phyloP scores from a whole-genome alignment of 495 filamentous ascomycete genomes.

The Neurospora sp. region DNA sequence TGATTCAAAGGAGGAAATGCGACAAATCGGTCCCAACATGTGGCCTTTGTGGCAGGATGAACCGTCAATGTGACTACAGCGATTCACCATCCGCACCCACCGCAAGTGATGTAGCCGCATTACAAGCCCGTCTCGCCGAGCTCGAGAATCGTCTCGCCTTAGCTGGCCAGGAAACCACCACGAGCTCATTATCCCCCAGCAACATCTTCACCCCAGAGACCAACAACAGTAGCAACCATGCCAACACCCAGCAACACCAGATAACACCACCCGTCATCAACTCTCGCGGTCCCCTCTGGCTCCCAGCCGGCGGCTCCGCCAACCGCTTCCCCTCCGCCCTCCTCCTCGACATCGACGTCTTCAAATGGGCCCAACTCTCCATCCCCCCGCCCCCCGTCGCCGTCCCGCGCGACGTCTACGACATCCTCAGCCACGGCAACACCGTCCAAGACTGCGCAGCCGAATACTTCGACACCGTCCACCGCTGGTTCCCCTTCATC shows the following conservation, averaged over 20 bases:
- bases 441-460: conserved; percentile 21
- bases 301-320: not conserved
- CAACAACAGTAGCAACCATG: not conserved
- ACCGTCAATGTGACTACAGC: conserved; percentile 32
- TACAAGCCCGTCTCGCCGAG: conserved; percentile 27
- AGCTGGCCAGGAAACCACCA: not conserved
- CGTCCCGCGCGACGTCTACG: conserved; percentile 27
- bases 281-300: conserved; percentile 5
- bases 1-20: conserved; percentile 29
- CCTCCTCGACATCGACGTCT: conserved; percentile 29
- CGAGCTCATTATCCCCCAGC: not conserved
- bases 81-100: conserved; percentile 22
- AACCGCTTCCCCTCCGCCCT: conserved; percentile 14
- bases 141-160: conserved; percentile 27
- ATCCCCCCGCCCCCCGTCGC: conserved; percentile 21
- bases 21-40: conserved; percentile 37
- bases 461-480: conserved; percentile 27
- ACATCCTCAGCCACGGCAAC: conserved; percentile 18
- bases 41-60: conserved; percentile 30
- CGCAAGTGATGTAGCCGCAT: conserved; percentile 28
- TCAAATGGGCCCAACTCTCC: conserved; percentile 20
- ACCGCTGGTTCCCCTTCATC: conserved; percentile 44
- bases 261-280: conserved; percentile 3
- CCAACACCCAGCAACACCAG: not conserved
- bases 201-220: not conserved